Conservation (phyloP, 495 filamentous ascomycete species). For the Hypoxylon fragiforme region DNA sequence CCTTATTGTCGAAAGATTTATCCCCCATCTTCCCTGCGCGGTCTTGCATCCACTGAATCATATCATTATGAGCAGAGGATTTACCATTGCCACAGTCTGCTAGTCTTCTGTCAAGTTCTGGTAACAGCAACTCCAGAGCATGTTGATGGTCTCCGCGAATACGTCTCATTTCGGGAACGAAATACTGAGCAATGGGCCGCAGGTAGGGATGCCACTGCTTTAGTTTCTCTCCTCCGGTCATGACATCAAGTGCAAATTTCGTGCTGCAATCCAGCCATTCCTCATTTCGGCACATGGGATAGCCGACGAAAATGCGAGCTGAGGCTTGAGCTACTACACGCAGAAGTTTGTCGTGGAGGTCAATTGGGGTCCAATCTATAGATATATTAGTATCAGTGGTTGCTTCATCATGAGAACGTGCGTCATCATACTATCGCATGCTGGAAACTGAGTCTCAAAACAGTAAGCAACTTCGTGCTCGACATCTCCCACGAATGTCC, state of each 20-base stretch:
- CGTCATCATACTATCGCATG: constrained; percentile 41
- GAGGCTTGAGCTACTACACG: constrained; percentile 56
- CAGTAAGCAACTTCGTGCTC: constrained; percentile 44
- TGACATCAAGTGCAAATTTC: constrained; percentile 53
- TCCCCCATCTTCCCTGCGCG: constrained; percentile 33
- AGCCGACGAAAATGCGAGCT: constrained; percentile 57
- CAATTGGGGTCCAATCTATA: constrained; percentile 44
- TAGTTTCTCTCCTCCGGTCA: constrained; percentile 35
- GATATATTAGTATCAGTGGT: constrained; percentile 20
- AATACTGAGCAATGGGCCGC: constrained; percentile 36
- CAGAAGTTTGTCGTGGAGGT: constrained; percentile 38
- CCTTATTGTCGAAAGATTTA: constrained; percentile 28
- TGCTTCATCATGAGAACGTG: background rate
- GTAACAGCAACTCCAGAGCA: constrained; percentile 31
- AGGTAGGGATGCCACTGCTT: constrained; percentile 38
- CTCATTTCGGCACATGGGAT: constrained; percentile 52
- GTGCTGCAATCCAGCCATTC: constrained; percentile 59
- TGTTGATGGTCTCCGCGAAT: constrained; percentile 34
- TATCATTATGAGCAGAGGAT: constrained; percentile 19
- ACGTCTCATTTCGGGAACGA: constrained; percentile 36
- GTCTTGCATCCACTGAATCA: constrained; percentile 37
- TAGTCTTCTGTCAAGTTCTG: constrained; percentile 28
- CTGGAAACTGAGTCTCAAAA: constrained; percentile 43
- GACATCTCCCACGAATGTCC: constrained; percentile 43
- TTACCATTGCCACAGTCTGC: constrained; percentile 5